phyloP scores from a whole-genome alignment of 1,284 basidiomycete genomes.

The Puccinia sorghi region DNA sequence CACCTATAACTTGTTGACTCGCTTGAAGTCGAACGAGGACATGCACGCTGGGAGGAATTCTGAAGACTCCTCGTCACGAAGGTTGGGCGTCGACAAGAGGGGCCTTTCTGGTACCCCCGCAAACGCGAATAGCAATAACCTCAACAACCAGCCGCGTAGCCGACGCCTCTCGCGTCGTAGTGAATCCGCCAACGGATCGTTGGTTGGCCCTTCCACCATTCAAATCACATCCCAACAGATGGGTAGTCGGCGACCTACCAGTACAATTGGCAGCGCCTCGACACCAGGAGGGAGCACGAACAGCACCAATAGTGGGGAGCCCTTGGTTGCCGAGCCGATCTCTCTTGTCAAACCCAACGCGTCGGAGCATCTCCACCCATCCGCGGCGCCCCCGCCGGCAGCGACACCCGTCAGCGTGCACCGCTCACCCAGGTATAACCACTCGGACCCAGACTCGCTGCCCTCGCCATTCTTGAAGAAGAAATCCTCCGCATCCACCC shows the following conservation, averaged over 20 bases:
- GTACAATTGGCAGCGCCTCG: conserved; percentile 23
- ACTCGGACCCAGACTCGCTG: conserved; percentile 41
- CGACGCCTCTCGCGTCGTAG: conserved; percentile 34
- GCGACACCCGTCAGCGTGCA: not conserved
- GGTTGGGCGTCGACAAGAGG: conserved; percentile 9
- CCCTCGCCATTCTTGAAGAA: conserved; percentile 48
- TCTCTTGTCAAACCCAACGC: too few species aligned
- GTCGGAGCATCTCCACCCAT: conserved; percentile 15
- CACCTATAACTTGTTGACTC: conserved; percentile 27
- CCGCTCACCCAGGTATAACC: conserved; percentile 43
- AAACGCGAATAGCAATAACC: not conserved
- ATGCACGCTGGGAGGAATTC: not conserved
- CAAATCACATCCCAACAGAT: conserved; percentile 11
- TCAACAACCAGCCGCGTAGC: not conserved
- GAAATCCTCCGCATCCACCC: conserved; percentile 35
- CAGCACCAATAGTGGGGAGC: conserved; percentile 30
- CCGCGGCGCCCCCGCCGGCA: not conserved
- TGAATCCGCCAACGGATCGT: conserved; percentile 39
- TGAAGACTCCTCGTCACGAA: conserved; percentile 14
- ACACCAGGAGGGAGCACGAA: conserved; percentile 34
- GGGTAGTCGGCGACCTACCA: conserved; percentile 26
- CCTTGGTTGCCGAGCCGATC: not conserved
- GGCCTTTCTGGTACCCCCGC: not conserved
- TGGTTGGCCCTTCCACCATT: conserved; percentile 14
- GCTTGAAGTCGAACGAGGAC: conserved; percentile 35